Conservation (phyloP, 176 grass and related monocot genomes). For the Ensete ventricosum region DNA sequence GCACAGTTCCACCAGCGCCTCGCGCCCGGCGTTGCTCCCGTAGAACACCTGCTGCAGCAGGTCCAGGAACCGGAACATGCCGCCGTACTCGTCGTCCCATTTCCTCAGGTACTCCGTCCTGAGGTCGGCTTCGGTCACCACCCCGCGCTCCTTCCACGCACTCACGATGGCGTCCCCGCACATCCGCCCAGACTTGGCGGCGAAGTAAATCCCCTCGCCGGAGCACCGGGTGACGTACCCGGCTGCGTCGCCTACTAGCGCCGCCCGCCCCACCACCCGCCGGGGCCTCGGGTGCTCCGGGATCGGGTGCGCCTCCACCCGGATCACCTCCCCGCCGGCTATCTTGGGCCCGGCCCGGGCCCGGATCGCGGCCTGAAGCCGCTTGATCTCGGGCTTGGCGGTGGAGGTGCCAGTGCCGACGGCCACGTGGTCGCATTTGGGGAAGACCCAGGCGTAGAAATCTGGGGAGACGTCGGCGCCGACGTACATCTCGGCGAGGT, state of each 20-base stretch:
- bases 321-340: slow-evolving; percentile 53
- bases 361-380: slow-evolving; percentile 46
- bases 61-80: slow-evolving; percentile 86
- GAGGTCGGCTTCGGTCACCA: slow-evolving; percentile 58
- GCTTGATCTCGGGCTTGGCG: slow-evolving; percentile 69
- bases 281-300: slow-evolving; percentile 84
- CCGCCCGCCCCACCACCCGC: slow-evolving; percentile 69
- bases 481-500: slow-evolving; percentile 96
- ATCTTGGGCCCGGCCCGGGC: slow-evolving; percentile 56
- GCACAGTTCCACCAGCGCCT: slow-evolving; percentile 91
- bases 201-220: slow-evolving; percentile 98
- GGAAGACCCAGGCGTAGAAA: slow-evolving; percentile 98
- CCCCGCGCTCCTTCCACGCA: slow-evolving; percentile 55
- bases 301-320: slow-evolving; percentile 86
- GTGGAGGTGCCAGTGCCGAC: slow-evolving; percentile 70
- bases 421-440: slow-evolving; percentile 92
- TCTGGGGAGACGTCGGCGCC: slow-evolving; percentile 82
- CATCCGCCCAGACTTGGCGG: slow-evolving; percentile 80
- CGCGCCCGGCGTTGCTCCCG: slow-evolving; percentile 50
- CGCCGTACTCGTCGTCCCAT: slow-evolving; percentile 72
- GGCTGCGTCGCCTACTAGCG: slow-evolving; percentile 77
- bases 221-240: slow-evolving; percentile 85
- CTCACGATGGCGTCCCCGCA: slow-evolving; percentile 69
- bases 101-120: slow-evolving; percentile 55
- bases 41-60: slow-evolving; percentile 79